phyloP scores from a whole-genome alignment of 2,329 filamentous ascomycete genomes.

The Pyrenophora seminiperda region DNA sequence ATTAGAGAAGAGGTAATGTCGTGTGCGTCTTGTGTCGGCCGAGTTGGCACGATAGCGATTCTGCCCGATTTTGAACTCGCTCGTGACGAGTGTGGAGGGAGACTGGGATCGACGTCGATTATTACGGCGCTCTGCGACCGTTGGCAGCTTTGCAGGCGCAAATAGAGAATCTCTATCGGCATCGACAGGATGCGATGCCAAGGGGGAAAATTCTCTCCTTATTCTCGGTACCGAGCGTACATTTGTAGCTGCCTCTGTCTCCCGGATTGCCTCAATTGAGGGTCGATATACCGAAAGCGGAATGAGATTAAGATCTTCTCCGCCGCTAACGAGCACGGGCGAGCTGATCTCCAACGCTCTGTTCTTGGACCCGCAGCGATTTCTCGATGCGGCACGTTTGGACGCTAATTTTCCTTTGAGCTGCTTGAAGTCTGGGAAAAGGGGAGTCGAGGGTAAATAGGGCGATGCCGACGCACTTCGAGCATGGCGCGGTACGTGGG shows the following conservation, averaged over 20 bases:
- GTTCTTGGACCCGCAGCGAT: slow-evolving; percentile 28
- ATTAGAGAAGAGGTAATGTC: slow-evolving; percentile 34
- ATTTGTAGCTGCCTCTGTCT: slow-evolving; percentile 10
- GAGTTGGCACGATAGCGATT: slow-evolving; percentile 39
- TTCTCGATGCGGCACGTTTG: slow-evolving; percentile 33
- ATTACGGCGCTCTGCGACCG: slow-evolving; percentile 7
- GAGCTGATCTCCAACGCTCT: slow-evolving; percentile 41
- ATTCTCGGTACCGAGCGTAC: slow-evolving; percentile 20
- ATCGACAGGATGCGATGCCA: slow-evolving; percentile 42
- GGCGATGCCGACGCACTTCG: slow-evolving; percentile 42
- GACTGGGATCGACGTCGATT: slow-evolving; percentile 32
- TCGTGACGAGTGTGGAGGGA: slow-evolving; percentile 19
- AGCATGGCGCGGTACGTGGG: slow-evolving; percentile 32
- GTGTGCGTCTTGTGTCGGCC: slow-evolving; percentile 32
- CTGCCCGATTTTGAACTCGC: slow-evolving; percentile 22
- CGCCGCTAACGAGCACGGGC: slow-evolving; percentile 40
- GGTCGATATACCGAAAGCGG: slow-evolving; percentile 41
- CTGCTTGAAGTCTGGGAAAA: slow-evolving; percentile 40
- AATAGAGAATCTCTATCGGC: slow-evolving; percentile 21
- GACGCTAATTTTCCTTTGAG: slow-evolving; percentile 41
- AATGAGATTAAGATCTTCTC: slow-evolving; percentile 36
- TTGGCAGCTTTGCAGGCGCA: slow-evolving; percentile 18
- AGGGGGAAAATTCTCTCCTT: slow-evolving; percentile 36
- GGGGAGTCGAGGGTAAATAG: slow-evolving; percentile 29
- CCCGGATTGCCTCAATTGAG: slow-evolving; percentile 22